Percentiles rank a stretch among this genome's conserved stretches.
These are phyloP conservation scores for Lathyrus sativus DNA, from an alignment of 306 rosid species.

Conservation along the genomic window DNA sequence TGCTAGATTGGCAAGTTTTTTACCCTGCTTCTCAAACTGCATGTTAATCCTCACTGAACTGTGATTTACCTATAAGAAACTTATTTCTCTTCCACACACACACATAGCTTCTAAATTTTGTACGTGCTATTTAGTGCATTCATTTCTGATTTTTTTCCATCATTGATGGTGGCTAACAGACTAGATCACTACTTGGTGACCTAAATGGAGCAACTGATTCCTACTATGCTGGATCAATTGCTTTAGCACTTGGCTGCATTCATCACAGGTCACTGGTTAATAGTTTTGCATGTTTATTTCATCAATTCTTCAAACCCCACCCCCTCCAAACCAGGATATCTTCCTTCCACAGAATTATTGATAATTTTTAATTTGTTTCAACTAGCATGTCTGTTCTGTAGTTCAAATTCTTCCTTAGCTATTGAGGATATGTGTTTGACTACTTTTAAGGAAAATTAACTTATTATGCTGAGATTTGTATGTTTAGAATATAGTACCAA, in stretches of 20 bases:
- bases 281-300: slow-evolving; percentile 32
- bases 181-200: slow-evolving; percentile 81
- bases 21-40: slow-evolving; percentile 29
- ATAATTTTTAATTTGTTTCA: slow-evolving; percentile 34
- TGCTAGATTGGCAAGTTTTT: slow-evolving; percentile 81
- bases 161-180: slow-evolving; percentile 54
- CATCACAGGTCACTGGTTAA: slow-evolving; percentile 73
- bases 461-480: background rate
- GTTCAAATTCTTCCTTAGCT: slow-evolving; percentile 2
- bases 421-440: slow-evolving; percentile 15
- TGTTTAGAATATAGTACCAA: background rate
- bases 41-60: slow-evolving; percentile 17
- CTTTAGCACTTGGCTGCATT: slow-evolving; percentile 94
- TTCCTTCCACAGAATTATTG: slow-evolving; percentile 1
- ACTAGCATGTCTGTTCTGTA: slow-evolving; percentile 25
- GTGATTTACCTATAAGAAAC: slow-evolving; percentile 32
- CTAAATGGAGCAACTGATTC: slow-evolving; percentile 73
- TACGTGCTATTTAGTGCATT: slow-evolving; percentile 8
- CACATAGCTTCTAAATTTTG: slow-evolving; percentile 2
- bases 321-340: slow-evolving; percentile 1
- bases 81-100: background rate
- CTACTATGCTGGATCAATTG: slow-evolving; percentile 83
- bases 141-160: slow-evolving; percentile 35
- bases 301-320: slow-evolving; percentile 11
- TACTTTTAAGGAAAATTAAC: background rate